Evolutionary conservation across 2,329 filamentous ascomycete species (phyloP), one percentile per base, ranked within the genome.

Genomic region (Teratosphaeriaceae sp.): DNA sequence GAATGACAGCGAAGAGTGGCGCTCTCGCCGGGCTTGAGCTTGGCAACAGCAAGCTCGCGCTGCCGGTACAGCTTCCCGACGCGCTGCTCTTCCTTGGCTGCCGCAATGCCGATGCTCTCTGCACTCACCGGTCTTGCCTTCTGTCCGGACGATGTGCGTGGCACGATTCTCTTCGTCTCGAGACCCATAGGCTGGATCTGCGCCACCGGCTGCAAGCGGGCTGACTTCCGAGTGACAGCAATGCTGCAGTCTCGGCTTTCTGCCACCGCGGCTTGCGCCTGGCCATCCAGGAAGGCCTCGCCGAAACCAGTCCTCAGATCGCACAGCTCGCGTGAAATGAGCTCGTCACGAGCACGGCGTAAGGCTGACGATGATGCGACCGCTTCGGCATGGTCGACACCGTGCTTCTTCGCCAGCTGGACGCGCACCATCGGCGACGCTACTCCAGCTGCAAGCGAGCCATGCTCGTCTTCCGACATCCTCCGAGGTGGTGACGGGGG

Each of bases 201-300:
- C 31, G 15, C 15, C 15, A 19, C 31, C 3, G 15, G 5, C 15
- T 18, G 31, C 31, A 19, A 18, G 11, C 31, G 18, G 6, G 31
- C n/a, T n/a, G n/a, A n/a, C n/a, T n/a, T n/a, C n/a, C n/a, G n/a
- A n/a, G n/a, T n/a, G n/a, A n/a, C n/a, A n/a, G n/a, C n/a, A n/a
- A n/a, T n/a, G n/a, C n/a, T n/a, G n/a, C n/a, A n/a, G n/a, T n/a
- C n/a, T n/a, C n/a, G n/a, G 31, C 26, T 26, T 26, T 12, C 30
- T 26, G n/a, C n/a, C n/a, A n/a, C n/a, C 15, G 22, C 9, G 12
- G 40, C 23, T 22, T 24, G 18, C 11, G 15, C 15, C 24, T 45
- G 43, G 18, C 43, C 43, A 31, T 45, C 16, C 11, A 38, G 18
- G 20, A 45, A 45, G 3, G 43, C 43, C 26, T 45, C 38, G 2